These are phyloP conservation scores for Pezicula carpinea DNA, from an alignment of 2,329 filamentous ascomycete species.

Conservation along the genomic window DNA sequence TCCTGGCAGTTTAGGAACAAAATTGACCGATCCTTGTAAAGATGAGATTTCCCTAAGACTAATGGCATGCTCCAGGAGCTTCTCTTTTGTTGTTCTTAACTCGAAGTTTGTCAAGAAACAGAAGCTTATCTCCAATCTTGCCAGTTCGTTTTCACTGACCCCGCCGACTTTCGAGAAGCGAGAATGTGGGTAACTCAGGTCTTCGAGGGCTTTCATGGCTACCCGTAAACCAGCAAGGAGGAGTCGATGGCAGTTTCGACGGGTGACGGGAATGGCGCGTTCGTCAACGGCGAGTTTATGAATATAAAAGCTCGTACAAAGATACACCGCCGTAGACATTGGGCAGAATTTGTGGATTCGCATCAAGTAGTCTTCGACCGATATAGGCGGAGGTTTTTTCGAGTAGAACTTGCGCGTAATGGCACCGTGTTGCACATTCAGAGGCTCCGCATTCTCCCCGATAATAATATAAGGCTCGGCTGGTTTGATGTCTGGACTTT, in stretches of 20 bases:
- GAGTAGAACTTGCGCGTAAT: conserved; percentile 93
- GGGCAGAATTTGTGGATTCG: conserved; percentile 89
- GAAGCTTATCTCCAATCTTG: conserved; percentile 82
- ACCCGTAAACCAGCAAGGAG: conserved; percentile 80
- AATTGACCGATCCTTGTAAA: conserved; percentile 27
- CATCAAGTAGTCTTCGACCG: conserved; percentile 76
- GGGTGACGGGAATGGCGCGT: conserved; percentile 73
- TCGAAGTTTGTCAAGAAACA: conserved; percentile 85
- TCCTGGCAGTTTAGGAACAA: conserved; percentile 23
- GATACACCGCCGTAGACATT: conserved; percentile 88
- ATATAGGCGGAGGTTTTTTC: conserved; percentile 78
- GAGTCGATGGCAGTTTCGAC: conserved; percentile 80
- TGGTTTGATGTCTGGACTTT: conserved; percentile 19
- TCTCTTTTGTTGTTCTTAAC: conserved; percentile 57
- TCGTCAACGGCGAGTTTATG: conserved; percentile 75
- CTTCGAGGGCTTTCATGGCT: conserved; percentile 93
- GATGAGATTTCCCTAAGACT: conserved; percentile 32
- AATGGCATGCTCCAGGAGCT: conserved; percentile 46
- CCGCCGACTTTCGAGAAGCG: conserved; percentile 85
- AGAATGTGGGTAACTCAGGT: conserved; percentile 79
- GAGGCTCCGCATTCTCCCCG: conserved; percentile 65
- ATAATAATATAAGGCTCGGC: conserved; percentile 52
- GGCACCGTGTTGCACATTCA: conserved; percentile 75
- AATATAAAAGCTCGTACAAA: conserved; percentile 85
- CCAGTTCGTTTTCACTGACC: conserved; percentile 76